Conservation (phyloP, 2,329 filamentous ascomycete genomes). For the Chlorencoelia australis region DNA sequence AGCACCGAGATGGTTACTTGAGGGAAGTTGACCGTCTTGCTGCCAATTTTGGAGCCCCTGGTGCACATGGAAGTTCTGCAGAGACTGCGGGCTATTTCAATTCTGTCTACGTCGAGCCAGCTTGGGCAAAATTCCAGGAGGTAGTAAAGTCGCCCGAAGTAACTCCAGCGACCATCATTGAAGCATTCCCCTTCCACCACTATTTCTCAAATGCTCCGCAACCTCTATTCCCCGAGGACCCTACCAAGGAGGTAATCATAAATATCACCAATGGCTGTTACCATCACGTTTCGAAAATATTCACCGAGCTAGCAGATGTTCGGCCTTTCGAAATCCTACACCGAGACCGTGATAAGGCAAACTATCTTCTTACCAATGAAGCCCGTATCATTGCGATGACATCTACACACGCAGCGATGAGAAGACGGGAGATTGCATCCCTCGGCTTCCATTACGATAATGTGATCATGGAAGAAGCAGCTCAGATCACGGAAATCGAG, state of each 20-base stretch:
- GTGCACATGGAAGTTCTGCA: constrained; percentile 90
- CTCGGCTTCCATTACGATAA: constrained; percentile 98
- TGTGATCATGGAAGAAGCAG: constrained; percentile 95
- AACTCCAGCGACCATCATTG: constrained; percentile 51
- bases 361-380: constrained; percentile 90
- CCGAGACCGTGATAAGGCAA: constrained; percentile 82
- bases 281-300: constrained; percentile 79
- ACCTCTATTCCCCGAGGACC: constrained; percentile 64
- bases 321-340: constrained; percentile 90
- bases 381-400: constrained; percentile 99
- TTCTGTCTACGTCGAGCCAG: constrained; percentile 77
- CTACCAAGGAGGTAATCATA: constrained; percentile 54
- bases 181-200: constrained; percentile 74
- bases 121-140: constrained; percentile 79
- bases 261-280: constrained; percentile 80
- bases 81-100: constrained; percentile 98
- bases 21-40: constrained; percentile 80
- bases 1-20: constrained; percentile 71
- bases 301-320: constrained; percentile 84
- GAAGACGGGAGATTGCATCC: constrained; percentile 76
- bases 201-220: constrained; percentile 86
- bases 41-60: constrained; percentile 72
- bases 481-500: constrained; percentile 95
- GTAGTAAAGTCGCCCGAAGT: constrained; percentile 44
- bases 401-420: constrained; percentile 93